These are phyloP conservation scores for Sordaria brevicollis DNA, from an alignment of 495 filamentous ascomycete genomes.

Conservation along the genomic window DNA sequence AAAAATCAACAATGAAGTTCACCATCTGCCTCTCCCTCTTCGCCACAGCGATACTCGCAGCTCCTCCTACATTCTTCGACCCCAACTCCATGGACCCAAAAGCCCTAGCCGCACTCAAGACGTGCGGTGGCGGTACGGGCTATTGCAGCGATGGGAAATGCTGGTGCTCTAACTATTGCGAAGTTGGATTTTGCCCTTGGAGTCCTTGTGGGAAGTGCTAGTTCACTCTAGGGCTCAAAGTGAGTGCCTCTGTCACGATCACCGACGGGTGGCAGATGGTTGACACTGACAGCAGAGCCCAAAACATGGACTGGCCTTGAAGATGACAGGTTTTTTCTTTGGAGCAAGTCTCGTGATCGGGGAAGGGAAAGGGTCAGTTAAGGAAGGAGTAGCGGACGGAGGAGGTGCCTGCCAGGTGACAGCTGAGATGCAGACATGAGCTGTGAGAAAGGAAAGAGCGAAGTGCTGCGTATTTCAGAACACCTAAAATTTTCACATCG, in stretches of 20 bases:
- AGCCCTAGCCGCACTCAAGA: background rate
- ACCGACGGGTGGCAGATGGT: background rate
- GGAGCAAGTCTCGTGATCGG: background rate
- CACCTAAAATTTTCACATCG: background rate
- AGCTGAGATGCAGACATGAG: background rate
- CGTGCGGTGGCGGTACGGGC: background rate
- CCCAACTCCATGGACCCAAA: background rate
- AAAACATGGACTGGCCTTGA: too few relatives aligned
- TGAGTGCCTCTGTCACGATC: background rate
- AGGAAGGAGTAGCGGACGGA: background rate
- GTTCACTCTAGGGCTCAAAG: background rate
- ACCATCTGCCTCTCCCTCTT: background rate
- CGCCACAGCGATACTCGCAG: background rate
- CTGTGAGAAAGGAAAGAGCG: background rate
- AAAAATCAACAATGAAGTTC: background rate
- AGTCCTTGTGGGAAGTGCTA: background rate
- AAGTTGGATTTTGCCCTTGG: background rate
- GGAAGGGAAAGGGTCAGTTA: background rate
- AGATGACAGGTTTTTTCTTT: background rate
- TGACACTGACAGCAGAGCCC: background rate
- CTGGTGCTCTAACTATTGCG: background rate
- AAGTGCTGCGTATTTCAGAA: background rate
- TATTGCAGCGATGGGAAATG: background rate
- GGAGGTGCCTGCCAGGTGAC: too few relatives aligned
- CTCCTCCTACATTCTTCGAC: background rate